phyloP scores from a whole-genome alignment of 345 rosid species.

The Brassica rapa region DNA sequence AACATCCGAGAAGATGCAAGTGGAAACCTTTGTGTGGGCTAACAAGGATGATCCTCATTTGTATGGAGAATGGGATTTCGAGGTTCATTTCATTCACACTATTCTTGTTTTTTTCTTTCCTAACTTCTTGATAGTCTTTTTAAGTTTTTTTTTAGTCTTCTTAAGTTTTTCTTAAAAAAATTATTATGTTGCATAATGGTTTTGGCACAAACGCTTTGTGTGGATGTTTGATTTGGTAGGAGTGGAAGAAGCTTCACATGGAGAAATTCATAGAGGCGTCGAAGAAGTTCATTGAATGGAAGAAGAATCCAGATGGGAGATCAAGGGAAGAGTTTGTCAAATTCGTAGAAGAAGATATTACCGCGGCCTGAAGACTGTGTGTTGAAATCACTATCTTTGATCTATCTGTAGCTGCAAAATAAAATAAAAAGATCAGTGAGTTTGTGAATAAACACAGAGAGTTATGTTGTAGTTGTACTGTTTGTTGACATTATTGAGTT shows the following conservation, averaged over 20 bases:
- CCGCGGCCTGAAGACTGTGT: not conserved
- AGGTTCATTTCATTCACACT: constrained; percentile 46
- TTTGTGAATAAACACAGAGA: constrained; percentile 11
- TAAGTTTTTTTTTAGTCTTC: not conserved
- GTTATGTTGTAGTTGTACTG: not conserved
- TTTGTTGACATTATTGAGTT: not conserved
- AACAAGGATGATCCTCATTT: constrained; percentile 64
- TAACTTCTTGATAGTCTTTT: not conserved
- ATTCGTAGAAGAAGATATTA: too few species aligned
- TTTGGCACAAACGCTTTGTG: not conserved
- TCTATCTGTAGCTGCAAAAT: not conserved
- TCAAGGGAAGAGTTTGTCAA: constrained; percentile 52
- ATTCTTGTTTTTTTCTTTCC: not conserved
- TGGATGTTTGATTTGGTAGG: constrained; percentile 44
- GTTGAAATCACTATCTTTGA: not conserved
- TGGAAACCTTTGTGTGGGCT: constrained; percentile 62
- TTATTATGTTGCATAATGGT: not conserved
- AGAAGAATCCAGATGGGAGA: constrained; percentile 69
- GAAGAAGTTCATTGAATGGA: constrained; percentile 57
- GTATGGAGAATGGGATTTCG: constrained; percentile 88
- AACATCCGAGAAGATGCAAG: constrained; percentile 47
- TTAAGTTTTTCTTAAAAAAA: too few species aligned
- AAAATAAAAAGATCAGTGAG: not conserved
- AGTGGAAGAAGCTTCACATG: constrained; percentile 68
- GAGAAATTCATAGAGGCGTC: constrained; percentile 67